These are phyloP conservation scores for Sporisorium reilianum DNA, from an alignment of 1,284 basidiomycete genomes.

Conservation along the genomic window DNA sequence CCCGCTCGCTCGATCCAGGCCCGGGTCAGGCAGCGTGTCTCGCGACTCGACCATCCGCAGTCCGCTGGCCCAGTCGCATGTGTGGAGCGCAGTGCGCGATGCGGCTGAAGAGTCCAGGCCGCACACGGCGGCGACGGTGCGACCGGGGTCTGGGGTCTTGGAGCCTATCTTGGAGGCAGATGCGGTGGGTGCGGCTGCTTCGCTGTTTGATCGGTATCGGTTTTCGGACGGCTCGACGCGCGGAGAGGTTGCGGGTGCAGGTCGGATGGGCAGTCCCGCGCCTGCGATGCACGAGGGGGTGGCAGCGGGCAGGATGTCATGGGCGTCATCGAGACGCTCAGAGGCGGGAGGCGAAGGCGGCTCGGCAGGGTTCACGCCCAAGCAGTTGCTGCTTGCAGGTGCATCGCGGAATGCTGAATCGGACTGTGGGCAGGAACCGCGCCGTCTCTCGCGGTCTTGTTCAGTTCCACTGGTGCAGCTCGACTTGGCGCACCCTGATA, in stretches of 20 bases:
- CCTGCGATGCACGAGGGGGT: background rate
- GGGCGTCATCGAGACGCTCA: background rate
- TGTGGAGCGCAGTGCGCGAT: background rate
- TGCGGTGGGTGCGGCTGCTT: slow-evolving; percentile 11
- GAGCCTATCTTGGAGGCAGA: slow-evolving; percentile 21
- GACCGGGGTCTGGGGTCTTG: slow-evolving; percentile 12
- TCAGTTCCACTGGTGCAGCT: slow-evolving; percentile 16
- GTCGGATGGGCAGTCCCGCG: background rate
- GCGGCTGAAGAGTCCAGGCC: background rate
- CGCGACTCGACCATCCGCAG: slow-evolving; percentile 1
- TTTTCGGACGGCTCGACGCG: slow-evolving; percentile 8
- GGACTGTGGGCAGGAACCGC: background rate
- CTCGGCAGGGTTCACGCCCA: slow-evolving; percentile 14
- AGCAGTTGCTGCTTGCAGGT: slow-evolving; percentile 15
- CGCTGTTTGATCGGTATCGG: slow-evolving; percentile 9
- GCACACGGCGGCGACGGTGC: background rate
- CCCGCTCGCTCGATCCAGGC: slow-evolving; percentile 5
- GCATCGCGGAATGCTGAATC: background rate
- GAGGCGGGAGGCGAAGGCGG: background rate
- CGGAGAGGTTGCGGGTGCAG: background rate
- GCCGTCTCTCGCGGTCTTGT: slow-evolving; percentile 12
- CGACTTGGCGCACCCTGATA: background rate
- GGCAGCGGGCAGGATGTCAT: background rate
- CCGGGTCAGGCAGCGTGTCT: background rate
- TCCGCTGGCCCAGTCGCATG: background rate